Percentiles rank a stretch among this genome's conserved stretches.
Evolutionary conservation across 2,329 filamentous ascomycete species (phyloP).

Genomic region (Zymoseptoria tritici): DNA sequence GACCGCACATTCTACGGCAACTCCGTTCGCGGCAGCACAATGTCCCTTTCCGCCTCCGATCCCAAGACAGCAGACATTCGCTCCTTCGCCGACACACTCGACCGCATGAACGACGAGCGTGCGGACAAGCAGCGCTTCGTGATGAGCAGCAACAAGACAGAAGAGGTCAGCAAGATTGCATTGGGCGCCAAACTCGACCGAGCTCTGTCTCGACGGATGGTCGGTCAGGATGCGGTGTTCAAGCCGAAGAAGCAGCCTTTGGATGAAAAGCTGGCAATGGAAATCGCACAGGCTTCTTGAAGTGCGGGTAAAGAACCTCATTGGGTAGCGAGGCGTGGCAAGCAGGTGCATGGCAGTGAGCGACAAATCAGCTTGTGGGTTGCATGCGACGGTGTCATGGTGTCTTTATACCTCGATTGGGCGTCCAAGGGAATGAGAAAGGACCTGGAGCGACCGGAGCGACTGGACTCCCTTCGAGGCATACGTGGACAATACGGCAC

Average conservation of each 20-base stretch:
- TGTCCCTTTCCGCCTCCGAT: slow-evolving; percentile 32
- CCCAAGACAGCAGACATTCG: slow-evolving; percentile 58
- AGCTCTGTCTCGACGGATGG: slow-evolving; percentile 79
- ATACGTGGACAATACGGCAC: not conserved
- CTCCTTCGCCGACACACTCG: slow-evolving; percentile 70
- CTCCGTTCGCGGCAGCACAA: slow-evolving; percentile 18
- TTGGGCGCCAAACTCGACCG: slow-evolving; percentile 86
- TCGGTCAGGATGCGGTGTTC: slow-evolving; percentile 80
- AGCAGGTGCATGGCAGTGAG: not conserved
- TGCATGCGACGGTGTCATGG: not conserved
- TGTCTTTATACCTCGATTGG: not conserved
- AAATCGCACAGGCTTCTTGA: not conserved
- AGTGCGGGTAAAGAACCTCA: not conserved
- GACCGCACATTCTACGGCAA: slow-evolving; percentile 11
- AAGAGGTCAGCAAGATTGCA: slow-evolving; percentile 76
- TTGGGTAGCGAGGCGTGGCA: slow-evolving; percentile 5
- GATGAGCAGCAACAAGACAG: slow-evolving; percentile 70
- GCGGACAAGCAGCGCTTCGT: slow-evolving; percentile 74
- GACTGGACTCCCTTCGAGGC: not conserved
- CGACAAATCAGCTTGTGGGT: not conserved
- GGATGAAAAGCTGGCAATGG: slow-evolving; percentile 16
- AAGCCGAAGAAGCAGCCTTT: slow-evolving; percentile 23
- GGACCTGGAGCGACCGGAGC: not conserved
- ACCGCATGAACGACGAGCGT: slow-evolving; percentile 84
- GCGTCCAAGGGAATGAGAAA: not conserved